A percentile compares a stretch with the other conserved stretches of the same genome.
Evolutionary conservation across 805 yeast genomes (phyloP).

Genomic region (Grigorovia yakushimaensis): DNA sequence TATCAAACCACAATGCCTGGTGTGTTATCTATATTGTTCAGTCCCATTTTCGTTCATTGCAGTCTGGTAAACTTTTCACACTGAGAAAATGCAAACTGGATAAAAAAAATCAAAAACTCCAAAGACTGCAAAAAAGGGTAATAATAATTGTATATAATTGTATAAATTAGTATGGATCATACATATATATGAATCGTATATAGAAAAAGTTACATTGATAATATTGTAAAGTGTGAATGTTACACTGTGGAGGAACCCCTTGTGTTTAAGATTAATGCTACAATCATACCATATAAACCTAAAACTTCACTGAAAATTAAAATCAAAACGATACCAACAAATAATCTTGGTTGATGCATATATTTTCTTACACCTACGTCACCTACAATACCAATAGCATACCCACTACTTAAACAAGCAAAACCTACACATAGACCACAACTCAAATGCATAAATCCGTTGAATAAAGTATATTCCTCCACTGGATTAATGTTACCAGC

Average conservation of each 20-base stretch:
- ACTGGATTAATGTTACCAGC: slow-evolving; percentile 82
- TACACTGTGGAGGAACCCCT: slow-evolving; percentile 47
- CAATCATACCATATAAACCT: slow-evolving; percentile 89
- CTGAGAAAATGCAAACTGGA: no score
- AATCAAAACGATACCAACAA: slow-evolving; percentile 83
- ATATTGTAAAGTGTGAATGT: no score
- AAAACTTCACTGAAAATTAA: slow-evolving; percentile 86
- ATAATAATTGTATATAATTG: neutral
- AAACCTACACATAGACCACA: slow-evolving; percentile 96
- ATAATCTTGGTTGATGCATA: slow-evolving; percentile 80
- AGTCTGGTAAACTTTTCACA: no score
- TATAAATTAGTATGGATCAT: neutral
- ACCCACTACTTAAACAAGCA: slow-evolving; percentile 93
- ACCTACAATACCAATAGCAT: slow-evolving; percentile 90
- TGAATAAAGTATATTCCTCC: slow-evolving; percentile 73
- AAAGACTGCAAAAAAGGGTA: neutral
- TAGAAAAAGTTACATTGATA: no score
- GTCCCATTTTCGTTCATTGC: no score
- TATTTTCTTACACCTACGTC: slow-evolving; percentile 85
- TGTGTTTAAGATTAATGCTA: slow-evolving; percentile 85
- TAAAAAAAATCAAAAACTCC: no score
- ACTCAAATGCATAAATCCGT: slow-evolving; percentile 96
- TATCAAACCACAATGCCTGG: no score
- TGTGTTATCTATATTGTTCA: no score
- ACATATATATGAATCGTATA: no score